Conservation (phyloP, 208 protist genomes). For the Wallacemonas sp. region DNA sequence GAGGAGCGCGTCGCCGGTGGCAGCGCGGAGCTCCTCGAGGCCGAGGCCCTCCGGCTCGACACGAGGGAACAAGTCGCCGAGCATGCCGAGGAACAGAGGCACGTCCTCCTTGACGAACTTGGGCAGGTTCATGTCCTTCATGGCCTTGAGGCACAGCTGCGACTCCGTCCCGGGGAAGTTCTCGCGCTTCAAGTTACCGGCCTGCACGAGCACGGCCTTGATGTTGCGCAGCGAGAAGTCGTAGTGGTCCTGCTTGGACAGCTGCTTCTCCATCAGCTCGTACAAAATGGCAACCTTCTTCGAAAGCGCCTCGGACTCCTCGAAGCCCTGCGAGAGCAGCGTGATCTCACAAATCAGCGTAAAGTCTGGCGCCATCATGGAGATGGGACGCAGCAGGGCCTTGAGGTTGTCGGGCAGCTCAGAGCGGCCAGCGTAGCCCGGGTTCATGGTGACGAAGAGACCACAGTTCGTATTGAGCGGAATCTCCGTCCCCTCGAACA, state of each 20-base stretch:
- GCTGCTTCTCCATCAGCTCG: slow-evolving; percentile 96
- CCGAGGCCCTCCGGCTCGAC: slow-evolving; percentile 79
- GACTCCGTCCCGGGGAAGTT: slow-evolving; percentile 93
- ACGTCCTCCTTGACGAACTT: slow-evolving; percentile 98
- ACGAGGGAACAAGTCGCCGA: slow-evolving; percentile 97
- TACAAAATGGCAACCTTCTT: slow-evolving; percentile 98
- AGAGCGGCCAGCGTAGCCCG: slow-evolving; percentile 97
- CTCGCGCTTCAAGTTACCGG: slow-evolving; percentile 94
- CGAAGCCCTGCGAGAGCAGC: slow-evolving; percentile 97
- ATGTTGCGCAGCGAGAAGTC: slow-evolving; percentile 98
- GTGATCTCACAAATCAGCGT: slow-evolving; percentile 98
- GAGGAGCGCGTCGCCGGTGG: slow-evolving; percentile 75
- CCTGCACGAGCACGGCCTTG: slow-evolving; percentile 96
- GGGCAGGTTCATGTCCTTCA: slow-evolving; percentile 97
- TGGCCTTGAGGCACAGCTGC: slow-evolving; percentile 95
- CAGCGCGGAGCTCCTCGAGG: slow-evolving; percentile 84
- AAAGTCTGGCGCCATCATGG: slow-evolving; percentile 99
- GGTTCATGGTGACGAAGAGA: slow-evolving; percentile 99
- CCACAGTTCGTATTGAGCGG: slow-evolving; percentile 95
- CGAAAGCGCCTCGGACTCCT: slow-evolving; percentile 92
- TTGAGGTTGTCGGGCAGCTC: slow-evolving; percentile 99
- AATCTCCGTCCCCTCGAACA: slow-evolving; percentile 96
- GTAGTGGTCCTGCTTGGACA: slow-evolving; percentile 99
- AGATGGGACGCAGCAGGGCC: slow-evolving; percentile 96
- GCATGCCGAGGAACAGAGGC: slow-evolving; percentile 95